These are phyloP conservation scores for Didymella sp. DNA, from an alignment of 2,329 filamentous ascomycete genomes.

Conservation along the genomic window DNA sequence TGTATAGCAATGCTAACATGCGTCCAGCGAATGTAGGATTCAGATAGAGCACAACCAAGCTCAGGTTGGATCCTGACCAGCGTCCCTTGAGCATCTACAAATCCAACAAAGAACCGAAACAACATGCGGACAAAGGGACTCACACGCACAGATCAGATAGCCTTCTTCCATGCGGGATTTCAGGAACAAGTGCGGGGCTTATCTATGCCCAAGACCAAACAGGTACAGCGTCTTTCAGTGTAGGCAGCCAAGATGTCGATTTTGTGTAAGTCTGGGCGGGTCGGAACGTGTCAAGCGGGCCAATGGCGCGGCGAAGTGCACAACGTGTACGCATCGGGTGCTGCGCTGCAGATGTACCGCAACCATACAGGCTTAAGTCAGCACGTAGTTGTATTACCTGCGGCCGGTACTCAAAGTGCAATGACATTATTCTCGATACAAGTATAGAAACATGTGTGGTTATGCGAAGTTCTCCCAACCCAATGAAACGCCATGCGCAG, in stretches of 20 bases:
- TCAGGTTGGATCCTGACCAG: neutral
- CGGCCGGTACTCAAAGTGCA: neutral
- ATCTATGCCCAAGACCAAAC: neutral
- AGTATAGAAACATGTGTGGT: neutral
- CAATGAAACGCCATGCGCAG: neutral
- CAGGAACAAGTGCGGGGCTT: conserved; percentile 9
- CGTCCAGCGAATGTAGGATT: neutral
- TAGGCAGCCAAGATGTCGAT: neutral
- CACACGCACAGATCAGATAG: neutral
- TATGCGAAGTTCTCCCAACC: neutral
- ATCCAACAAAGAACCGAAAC: neutral
- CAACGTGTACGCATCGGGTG: conserved; percentile 1
- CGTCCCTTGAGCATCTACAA: neutral
- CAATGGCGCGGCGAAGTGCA: neutral
- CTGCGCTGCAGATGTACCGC: neutral
- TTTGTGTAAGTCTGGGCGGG: neutral
- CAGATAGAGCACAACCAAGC: neutral
- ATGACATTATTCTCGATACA: neutral
- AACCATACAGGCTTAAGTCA: neutral
- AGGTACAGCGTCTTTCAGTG: neutral
- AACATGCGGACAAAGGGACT: neutral
- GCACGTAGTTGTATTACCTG: neutral
- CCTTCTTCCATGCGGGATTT: neutral
- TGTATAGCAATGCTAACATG: neutral
- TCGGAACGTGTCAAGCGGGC: neutral